Conservation (phyloP, 2,329 filamentous ascomycete genomes). For the Penicillium fuscoglaucum region DNA sequence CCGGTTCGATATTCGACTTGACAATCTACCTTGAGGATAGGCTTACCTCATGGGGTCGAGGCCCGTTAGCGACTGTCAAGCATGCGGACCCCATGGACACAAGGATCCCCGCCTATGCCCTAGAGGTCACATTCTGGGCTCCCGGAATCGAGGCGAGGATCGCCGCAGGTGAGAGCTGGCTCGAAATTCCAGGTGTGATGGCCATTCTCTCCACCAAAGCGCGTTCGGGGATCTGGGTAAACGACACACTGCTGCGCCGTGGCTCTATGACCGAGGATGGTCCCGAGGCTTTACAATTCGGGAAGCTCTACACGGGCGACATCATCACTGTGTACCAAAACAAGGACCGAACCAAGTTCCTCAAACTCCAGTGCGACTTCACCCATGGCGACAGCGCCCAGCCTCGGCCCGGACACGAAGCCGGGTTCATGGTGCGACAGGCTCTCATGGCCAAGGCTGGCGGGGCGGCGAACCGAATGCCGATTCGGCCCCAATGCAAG, state of each 20-base stretch:
- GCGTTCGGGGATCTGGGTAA: slow-evolving; percentile 72
- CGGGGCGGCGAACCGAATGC: slow-evolving; percentile 28
- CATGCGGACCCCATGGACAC: slow-evolving; percentile 65
- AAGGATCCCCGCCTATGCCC: slow-evolving; percentile 76
- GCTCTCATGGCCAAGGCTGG: slow-evolving; percentile 35
- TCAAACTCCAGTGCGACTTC: slow-evolving; percentile 49
- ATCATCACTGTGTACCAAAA: slow-evolving; percentile 68
- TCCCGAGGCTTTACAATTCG: slow-evolving; percentile 56
- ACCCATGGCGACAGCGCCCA: slow-evolving; percentile 48
- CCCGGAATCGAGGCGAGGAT: slow-evolving; percentile 63
- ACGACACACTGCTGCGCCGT: slow-evolving; percentile 65
- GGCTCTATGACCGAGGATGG: slow-evolving; percentile 55
- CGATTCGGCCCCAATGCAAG: slow-evolving; percentile 14
- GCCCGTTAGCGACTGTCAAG: slow-evolving; percentile 64
- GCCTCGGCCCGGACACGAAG: slow-evolving; percentile 43
- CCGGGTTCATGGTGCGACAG: slow-evolving; percentile 43
- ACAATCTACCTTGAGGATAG: slow-evolving; percentile 66
- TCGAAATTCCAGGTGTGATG: slow-evolving; percentile 56
- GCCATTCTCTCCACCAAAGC: slow-evolving; percentile 79
- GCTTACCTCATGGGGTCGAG: slow-evolving; percentile 76
- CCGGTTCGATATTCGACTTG: slow-evolving; percentile 65
- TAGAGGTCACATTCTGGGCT: slow-evolving; percentile 75
- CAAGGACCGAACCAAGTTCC: slow-evolving; percentile 37
- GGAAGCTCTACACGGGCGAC: slow-evolving; percentile 74
- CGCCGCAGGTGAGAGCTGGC: slow-evolving; percentile 58